Conservation (phyloP, 148 eudicot genomes). For the Nyssa sinensis region DNA sequence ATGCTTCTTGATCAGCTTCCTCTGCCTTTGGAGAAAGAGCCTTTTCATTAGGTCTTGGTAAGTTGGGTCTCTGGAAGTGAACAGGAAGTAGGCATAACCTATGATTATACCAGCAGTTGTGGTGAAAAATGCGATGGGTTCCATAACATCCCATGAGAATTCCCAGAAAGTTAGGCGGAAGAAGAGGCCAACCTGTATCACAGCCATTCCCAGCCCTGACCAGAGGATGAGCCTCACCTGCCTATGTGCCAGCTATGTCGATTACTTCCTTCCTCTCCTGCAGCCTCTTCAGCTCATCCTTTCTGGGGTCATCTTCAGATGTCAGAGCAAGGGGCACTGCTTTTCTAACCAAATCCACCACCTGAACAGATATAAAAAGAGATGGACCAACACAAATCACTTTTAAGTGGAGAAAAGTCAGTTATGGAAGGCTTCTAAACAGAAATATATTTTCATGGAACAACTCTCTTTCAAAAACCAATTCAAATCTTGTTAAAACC, state of each 20-base stretch:
- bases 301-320: slow-evolving; percentile 62
- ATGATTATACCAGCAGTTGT: slow-evolving; percentile 68
- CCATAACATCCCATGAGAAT: slow-evolving; percentile 98
- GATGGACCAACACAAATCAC: neutral
- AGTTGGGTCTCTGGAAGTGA: slow-evolving; percentile 62
- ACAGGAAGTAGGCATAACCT: slow-evolving; percentile 78
- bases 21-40: slow-evolving; percentile 74
- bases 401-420: neutral
- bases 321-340: slow-evolving; percentile 67
- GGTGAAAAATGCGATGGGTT: slow-evolving; percentile 84
- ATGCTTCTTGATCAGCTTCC: slow-evolving; percentile 76
- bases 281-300: slow-evolving; percentile 57
- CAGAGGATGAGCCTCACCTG: slow-evolving; percentile 81
- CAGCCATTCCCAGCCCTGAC: slow-evolving; percentile 73
- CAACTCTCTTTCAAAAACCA: neutral
- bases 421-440: no score
- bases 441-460: neutral
- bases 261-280: slow-evolving; percentile 65
- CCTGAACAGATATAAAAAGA: slow-evolving; percentile 29
- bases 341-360: slow-evolving; percentile 62
- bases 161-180: slow-evolving; percentile 96
- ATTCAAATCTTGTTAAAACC: neutral
- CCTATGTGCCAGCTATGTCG: slow-evolving; percentile 74
- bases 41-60: slow-evolving; percentile 80
- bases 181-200: slow-evolving; percentile 75